phyloP scores from a whole-genome alignment of 2,329 filamentous ascomycete genomes.

The Penicillium sp. region DNA sequence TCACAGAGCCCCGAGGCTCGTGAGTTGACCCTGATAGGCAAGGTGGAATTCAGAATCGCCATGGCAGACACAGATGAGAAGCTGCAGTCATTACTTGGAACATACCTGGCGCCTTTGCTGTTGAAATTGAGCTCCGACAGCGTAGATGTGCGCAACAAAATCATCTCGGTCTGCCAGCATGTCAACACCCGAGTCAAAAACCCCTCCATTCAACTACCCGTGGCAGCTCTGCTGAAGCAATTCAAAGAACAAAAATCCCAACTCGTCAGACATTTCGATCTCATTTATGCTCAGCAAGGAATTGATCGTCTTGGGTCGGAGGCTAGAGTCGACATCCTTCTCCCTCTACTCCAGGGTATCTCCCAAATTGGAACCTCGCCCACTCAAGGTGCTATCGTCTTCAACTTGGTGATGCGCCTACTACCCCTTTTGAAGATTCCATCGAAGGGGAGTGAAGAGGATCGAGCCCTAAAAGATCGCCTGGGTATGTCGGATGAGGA shows the following conservation, averaged over 20 bases:
- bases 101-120: constrained; percentile 78
- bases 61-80: constrained; percentile 82
- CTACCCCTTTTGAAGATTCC: constrained; percentile 70
- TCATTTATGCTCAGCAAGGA: constrained; percentile 87
- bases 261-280: constrained; percentile 83
- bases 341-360: constrained; percentile 69
- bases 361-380: constrained; percentile 58
- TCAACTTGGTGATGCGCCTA: constrained; percentile 79
- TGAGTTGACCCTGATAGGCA: constrained; percentile 80
- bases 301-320: constrained; percentile 60
- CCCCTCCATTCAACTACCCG: constrained; percentile 73
- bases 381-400: constrained; percentile 65
- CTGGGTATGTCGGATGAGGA: constrained; percentile 73
- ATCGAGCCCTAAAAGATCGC: constrained; percentile 65
- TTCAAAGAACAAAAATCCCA: constrained; percentile 77
- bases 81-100: constrained; percentile 74
- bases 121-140: constrained; percentile 84
- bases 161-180: constrained; percentile 71
- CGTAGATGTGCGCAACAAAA: constrained; percentile 76
- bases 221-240: constrained; percentile 80
- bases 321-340: constrained; percentile 73
- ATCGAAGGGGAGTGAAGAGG: constrained; percentile 75
- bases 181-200: constrained; percentile 66
- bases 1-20: constrained; percentile 53
- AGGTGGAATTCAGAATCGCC: constrained; percentile 81